phyloP scores from a whole-genome alignment of 2,329 filamentous ascomycete genomes.

The Cryphonectria japonica region DNA sequence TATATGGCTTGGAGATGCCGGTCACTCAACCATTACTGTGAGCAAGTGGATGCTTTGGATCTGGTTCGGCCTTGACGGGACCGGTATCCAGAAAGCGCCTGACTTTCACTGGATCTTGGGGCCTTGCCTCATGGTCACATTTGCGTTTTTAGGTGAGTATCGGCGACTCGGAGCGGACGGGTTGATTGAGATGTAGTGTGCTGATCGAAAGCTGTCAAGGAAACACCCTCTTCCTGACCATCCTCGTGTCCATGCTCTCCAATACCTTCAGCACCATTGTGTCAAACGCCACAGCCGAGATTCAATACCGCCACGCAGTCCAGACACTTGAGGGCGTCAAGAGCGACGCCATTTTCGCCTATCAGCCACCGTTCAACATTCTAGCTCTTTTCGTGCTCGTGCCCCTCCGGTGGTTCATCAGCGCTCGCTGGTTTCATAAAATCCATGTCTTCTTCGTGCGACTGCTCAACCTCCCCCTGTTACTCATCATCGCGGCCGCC shows the following conservation, averaged over 20 bases:
- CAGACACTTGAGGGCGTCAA: slow-evolving; percentile 86
- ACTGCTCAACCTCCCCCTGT: slow-evolving; percentile 73
- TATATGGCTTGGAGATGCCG: slow-evolving; percentile 73
- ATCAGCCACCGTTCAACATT: slow-evolving; percentile 83
- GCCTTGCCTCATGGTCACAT: slow-evolving; percentile 78
- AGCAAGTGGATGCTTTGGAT: slow-evolving; percentile 93
- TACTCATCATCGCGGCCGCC: slow-evolving; percentile 70
- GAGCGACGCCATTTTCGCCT: slow-evolving; percentile 80
- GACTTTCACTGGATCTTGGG: slow-evolving; percentile 82
- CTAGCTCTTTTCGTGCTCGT: slow-evolving; percentile 74
- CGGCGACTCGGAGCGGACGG: not conserved
- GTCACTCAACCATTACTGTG: slow-evolving; percentile 68
- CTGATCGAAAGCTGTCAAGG: slow-evolving; percentile 38
- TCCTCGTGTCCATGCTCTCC: slow-evolving; percentile 83
- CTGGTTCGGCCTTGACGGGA: slow-evolving; percentile 85
- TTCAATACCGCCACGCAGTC: slow-evolving; percentile 80
- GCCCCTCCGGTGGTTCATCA: slow-evolving; percentile 76
- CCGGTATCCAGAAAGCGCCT: slow-evolving; percentile 62
- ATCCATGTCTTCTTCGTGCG: slow-evolving; percentile 80
- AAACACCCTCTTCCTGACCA: slow-evolving; percentile 87
- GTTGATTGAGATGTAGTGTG: not conserved
- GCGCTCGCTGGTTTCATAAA: slow-evolving; percentile 88
- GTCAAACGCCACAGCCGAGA: slow-evolving; percentile 77
- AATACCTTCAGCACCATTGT: slow-evolving; percentile 83
- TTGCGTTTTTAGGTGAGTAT: slow-evolving; percentile 69